A percentile compares a stretch with the other conserved stretches of the same genome.
phyloP scores from a whole-genome alignment of 768 basidiomycete species.

The Boletus coccyginus region DNA sequence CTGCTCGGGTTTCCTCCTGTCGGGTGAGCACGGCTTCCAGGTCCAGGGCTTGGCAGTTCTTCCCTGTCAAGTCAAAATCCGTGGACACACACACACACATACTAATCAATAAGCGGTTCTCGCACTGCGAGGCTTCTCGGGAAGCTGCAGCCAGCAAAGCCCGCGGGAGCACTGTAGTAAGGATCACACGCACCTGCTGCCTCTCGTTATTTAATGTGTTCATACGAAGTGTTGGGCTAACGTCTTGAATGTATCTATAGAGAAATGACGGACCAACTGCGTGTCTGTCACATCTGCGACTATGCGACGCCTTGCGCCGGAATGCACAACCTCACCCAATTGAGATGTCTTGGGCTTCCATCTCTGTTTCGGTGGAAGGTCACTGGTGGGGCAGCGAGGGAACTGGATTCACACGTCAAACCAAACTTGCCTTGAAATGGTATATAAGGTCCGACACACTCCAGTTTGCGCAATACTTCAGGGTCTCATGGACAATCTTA shows the following conservation, averaged over 20 bases:
- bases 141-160: conserved; percentile 9
- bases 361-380: neutral
- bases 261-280: neutral
- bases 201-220: neutral
- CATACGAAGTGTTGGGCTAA: neutral
- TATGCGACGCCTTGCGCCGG: neutral
- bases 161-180: conserved; percentile 17
- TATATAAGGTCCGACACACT: neutral
- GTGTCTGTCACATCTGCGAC: conserved; percentile 3
- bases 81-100: conserved; percentile 10
- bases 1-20: neutral
- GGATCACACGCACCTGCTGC: neutral
- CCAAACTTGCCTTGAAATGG: neutral
- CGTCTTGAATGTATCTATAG: neutral
- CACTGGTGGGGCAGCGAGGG: conserved; percentile 14
- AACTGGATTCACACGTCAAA: conserved; percentile 11
- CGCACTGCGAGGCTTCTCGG: conserved; percentile 18
- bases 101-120: conserved; percentile 11
- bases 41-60: conserved; percentile 11
- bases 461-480: neutral
- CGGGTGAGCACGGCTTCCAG: conserved; percentile 6
- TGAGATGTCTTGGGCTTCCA: neutral
- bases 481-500: neutral
- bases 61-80: conserved; percentile 11
- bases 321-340: neutral